phyloP scores from a whole-genome alignment of 2,329 filamentous ascomycete genomes.

The Aspergillus tanneri region DNA sequence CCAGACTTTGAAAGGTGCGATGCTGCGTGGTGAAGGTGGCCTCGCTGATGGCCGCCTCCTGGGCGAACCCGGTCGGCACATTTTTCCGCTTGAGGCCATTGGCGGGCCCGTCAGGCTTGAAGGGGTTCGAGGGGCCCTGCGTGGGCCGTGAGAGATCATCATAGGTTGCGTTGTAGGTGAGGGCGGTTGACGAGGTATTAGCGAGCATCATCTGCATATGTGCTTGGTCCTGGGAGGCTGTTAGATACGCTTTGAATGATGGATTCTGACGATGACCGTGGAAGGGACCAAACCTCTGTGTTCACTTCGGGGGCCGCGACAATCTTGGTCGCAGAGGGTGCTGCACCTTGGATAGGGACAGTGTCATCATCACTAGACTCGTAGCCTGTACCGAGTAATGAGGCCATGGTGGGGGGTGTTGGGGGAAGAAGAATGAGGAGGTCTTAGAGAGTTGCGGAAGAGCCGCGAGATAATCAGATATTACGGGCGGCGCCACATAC shows the following conservation, averaged over 20 bases:
- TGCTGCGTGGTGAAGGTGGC: conserved; percentile 86
- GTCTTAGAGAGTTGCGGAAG: conserved; percentile 3
- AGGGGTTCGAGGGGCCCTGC: conserved; percentile 72
- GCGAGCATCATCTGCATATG: conserved; percentile 53
- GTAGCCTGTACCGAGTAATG: conserved; percentile 46
- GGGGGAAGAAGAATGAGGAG: conserved; percentile 5
- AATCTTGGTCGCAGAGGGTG: conserved; percentile 38
- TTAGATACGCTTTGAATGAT: too few relatives aligned
- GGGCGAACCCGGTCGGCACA: conserved; percentile 77
- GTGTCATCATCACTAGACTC: conserved; percentile 53
- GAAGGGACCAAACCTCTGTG: conserved; percentile 55
- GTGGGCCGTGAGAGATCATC: conserved; percentile 67
- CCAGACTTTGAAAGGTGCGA: conserved; percentile 70
- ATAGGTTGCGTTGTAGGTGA: conserved; percentile 61
- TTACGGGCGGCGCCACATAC: conserved; percentile 33
- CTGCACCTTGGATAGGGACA: conserved; percentile 23
- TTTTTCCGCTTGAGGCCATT: conserved; percentile 72
- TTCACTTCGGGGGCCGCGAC: conserved; percentile 55
- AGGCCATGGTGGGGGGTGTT: conserved; percentile 35
- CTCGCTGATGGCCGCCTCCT: conserved; percentile 87
- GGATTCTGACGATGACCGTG: too few relatives aligned
- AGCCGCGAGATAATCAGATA: too few relatives aligned
- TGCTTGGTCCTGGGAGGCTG: conserved; percentile 47
- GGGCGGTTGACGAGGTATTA: conserved; percentile 51
- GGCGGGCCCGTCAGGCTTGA: conserved; percentile 58